Percentiles rank a stretch among this genome's conserved stretches.
Conservation (phyloP, 805 yeast species). For the Starmerella bacillaris region DNA sequence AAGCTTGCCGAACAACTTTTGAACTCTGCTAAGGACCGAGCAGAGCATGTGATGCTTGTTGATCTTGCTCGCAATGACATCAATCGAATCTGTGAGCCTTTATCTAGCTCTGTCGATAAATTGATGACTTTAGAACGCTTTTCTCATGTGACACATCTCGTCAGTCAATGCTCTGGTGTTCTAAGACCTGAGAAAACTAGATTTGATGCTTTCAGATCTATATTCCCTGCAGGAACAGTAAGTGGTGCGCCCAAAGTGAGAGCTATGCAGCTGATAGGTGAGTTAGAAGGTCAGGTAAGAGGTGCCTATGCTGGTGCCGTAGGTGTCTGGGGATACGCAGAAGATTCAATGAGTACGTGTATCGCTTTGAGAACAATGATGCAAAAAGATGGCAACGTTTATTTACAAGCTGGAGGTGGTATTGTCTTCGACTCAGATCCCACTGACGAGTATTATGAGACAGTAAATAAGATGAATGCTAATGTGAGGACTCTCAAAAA, state of each 20-base stretch:
- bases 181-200: constrained; percentile 68
- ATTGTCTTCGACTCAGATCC: constrained; percentile 92
- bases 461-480: constrained; percentile 93
- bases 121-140: constrained; percentile 80
- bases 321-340: constrained; percentile 94
- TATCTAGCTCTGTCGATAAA: constrained; percentile 69
- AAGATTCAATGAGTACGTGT: constrained; percentile 91
- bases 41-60: constrained; percentile 97
- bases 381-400: constrained; percentile 73
- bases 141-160: constrained; percentile 92
- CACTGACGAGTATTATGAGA: constrained; percentile 85
- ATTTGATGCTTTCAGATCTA: constrained; percentile 92
- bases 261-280: constrained; percentile 89
- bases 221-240: constrained; percentile 98
- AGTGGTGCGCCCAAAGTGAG: constrained; percentile 95
- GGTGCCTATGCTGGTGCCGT: constrained; percentile 99
- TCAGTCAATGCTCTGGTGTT: constrained; percentile 85
- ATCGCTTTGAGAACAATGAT: constrained; percentile 97
- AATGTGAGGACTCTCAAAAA: constrained; percentile 78
- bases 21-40: constrained; percentile 73
- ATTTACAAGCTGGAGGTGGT: constrained; percentile 98
- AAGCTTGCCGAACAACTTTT: constrained; percentile 54
- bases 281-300: constrained; percentile 75
- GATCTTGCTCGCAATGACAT: constrained; percentile 94
- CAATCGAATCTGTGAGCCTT: constrained; percentile 83